Conservation (phyloP, 192 early-diverging fungal species). For the Umbelopsis isabellina region DNA sequence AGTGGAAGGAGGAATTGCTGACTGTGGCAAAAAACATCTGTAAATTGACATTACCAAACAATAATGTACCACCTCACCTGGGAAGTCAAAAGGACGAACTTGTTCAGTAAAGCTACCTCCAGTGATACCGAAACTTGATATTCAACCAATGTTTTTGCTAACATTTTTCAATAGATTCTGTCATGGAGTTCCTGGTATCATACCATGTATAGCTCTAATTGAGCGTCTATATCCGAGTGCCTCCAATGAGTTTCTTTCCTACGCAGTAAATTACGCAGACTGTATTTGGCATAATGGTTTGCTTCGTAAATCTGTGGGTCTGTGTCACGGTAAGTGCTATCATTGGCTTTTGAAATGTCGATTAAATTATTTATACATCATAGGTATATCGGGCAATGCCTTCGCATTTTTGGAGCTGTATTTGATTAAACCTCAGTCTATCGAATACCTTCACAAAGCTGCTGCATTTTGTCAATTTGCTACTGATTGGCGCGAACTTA, state of each 20-base stretch:
- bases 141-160: background rate
- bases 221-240: background rate
- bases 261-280: background rate
- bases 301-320: background rate
- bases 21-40: background rate
- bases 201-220: constrained; percentile 2
- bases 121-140: too few relatives aligned
- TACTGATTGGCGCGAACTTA: constrained; percentile 6
- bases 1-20: background rate
- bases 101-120: background rate
- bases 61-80: background rate
- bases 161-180: background rate
- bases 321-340: background rate
- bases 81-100: background rate
- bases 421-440: background rate
- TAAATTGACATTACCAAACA: background rate
- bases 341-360: background rate
- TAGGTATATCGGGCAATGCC: constrained; percentile 5
- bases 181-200: constrained; percentile 4
- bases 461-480: constrained; percentile 15
- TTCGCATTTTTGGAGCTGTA: constrained; percentile 9
- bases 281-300: background rate
- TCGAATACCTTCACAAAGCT: background rate
- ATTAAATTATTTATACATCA: background rate
- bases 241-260: background rate